These are phyloP conservation scores for Alternaria longipes DNA, from an alignment of 2,329 filamentous ascomycete genomes.

Conservation along the genomic window DNA sequence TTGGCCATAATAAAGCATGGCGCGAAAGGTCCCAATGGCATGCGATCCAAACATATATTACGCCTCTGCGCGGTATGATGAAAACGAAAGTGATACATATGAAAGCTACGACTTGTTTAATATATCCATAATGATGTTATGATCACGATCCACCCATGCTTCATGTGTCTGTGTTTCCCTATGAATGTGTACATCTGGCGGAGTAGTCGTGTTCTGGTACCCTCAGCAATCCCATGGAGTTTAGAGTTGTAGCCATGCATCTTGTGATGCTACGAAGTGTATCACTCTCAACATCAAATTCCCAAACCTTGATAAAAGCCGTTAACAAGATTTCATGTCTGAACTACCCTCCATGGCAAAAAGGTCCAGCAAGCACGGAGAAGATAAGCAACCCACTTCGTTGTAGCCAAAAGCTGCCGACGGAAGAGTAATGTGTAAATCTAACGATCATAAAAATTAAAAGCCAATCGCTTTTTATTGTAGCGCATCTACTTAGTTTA, in stretches of 20 bases:
- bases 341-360: not conserved
- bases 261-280: not conserved
- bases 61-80: not conserved
- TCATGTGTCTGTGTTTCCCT: not conserved
- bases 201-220: not conserved
- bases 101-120: not conserved
- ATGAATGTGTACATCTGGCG: not conserved
- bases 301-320: not conserved
- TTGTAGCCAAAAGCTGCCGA: not conserved
- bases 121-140: not conserved
- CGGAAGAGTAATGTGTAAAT: not conserved
- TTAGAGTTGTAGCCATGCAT: not conserved
- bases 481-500: too few relatives aligned
- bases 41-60: not conserved
- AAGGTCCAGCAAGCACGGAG: not conserved
- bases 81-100: not conserved
- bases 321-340: not conserved
- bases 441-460: too few relatives aligned
- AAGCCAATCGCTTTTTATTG: too few relatives aligned
- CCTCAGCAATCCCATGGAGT: fast-evolving
- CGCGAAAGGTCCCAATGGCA: not conserved
- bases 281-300: not conserved
- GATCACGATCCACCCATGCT: not conserved
- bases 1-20: constrained; percentile 28
- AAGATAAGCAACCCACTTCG: not conserved